Evolutionary conservation across 139 green algal species (phyloP), one percentile per base, ranked within the genome.

Genomic region (Coelastrella sp.): DNA sequence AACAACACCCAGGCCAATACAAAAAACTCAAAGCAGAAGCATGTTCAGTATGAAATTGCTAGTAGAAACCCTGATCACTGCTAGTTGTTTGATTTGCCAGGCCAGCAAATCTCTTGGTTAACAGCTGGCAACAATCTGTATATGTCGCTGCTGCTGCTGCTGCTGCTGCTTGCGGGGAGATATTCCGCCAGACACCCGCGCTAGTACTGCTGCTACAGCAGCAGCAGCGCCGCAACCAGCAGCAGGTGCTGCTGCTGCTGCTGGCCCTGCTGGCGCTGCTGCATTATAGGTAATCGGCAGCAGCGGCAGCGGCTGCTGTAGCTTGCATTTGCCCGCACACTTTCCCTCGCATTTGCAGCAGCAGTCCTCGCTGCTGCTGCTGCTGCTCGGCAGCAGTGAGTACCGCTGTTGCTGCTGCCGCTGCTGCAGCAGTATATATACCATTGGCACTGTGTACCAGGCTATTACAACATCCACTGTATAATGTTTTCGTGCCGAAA

Each of bases 401-500:
- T 23, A 58, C 78, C 23, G 78, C 56, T 68, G 78, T 56, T 68
- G 78, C 64, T 89, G 71, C 83, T 80, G 47, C 84, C 82, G 84
- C 71, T 82, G 71, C 71, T 64, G 84, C n/a, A 89, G 71, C n/a
- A 82, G 19, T 4, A n/a, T 95, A 90, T 96, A 98, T 59, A 98
- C 96, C 82, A 98, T 92, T 1, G 96, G 96, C 23, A 98, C 96
- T 0, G 94, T 95, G 84, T 98, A 98, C 94, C 93, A 96, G 8
- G 95, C 95, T 4, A 97, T 92, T 19, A 96, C 80, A 17, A 97
- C 94, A 84, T 97, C 96, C 13, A 97, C 95, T 47, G 91, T 95
- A 91, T 98, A 98, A 92, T 98, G 96, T 92, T 98, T 98, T 23
- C 95, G 90, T n/a, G 94, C 96, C 14, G 97, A 95, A 11, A 98